A percentile compares a stretch with the other conserved stretches of the same genome.
These are phyloP conservation scores for Tetrahymena borealis DNA, from an alignment of 73 alveolate species.

Conservation along the genomic window DNA sequence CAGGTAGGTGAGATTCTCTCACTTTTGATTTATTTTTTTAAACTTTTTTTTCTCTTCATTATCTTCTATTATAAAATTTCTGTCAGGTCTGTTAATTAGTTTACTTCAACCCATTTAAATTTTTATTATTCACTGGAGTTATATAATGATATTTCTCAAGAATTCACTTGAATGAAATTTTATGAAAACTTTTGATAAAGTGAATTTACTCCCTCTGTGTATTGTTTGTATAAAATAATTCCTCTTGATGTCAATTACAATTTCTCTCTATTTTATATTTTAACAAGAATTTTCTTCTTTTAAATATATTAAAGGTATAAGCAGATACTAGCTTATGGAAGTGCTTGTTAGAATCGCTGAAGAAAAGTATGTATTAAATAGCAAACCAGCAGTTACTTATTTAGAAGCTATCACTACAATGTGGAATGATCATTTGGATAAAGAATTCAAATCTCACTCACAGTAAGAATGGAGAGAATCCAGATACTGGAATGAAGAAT, in stretches of 20 bases:
- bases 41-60: neutral
- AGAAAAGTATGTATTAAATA: slow-evolving; percentile 44
- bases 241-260: too few relatives aligned
- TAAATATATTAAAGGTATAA: neutral
- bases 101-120: too few relatives aligned
- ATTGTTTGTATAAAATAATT: too few relatives aligned
- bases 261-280: too few relatives aligned
- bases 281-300: neutral
- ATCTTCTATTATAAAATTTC: neutral
- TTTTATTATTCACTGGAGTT: too few relatives aligned
- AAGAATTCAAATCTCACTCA: neutral
- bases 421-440: neutral
- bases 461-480: slow-evolving; percentile 56
- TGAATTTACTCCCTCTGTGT: too few relatives aligned
- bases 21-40: neutral
- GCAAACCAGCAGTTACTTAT: neutral
- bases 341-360: slow-evolving; percentile 54
- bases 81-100: too few relatives aligned
- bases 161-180: too few relatives aligned
- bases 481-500: slow-evolving; percentile 55
- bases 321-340: slow-evolving; percentile 59
- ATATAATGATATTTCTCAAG: too few relatives aligned
- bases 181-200: too few relatives aligned
- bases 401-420: neutral
- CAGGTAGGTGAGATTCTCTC: neutral